Base-by-base conservation (phyloP, 2,329 filamentous ascomycete genomes). In the Colletotrichum tofieldiae region DNA sequence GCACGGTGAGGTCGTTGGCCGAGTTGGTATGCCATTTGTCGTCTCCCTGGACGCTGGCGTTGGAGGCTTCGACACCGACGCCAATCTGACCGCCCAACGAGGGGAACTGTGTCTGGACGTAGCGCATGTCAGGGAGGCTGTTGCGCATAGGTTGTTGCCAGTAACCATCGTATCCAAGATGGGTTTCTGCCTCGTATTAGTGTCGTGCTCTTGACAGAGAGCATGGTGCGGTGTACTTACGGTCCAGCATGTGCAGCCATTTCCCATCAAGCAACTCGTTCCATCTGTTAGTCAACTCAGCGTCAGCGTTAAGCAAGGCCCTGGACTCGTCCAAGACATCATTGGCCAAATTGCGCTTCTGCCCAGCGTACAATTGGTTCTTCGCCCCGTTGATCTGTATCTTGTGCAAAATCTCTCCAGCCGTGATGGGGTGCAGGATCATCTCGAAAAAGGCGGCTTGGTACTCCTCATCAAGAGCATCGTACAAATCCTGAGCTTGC, bases 81-180 rank as follows among this genome's bases (percentile, higher is more conserved):
- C 91, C 90, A 67, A 94, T 83, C 65, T 91, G 86, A 9, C 92
- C 92, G 0, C 89, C 87, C 7, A 93, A 82, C 6, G 88, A 87
- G 16, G 86, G 85, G 64, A 92, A 89, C 1, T 84, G 81, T 2
- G 84, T 85, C 77, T 92, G 89, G 1, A 92, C 88, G 74, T 89
- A 91, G 6, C 86, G 82, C 74, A 93, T 84, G 9, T 88, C 86
- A 0, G 92, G 91, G 1, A 92, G 86, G 0, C 87, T 87, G 77
- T 94, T 92, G 43, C 91, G 85, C 92, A 93, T 93, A 1, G 92
- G 91, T 78, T 93, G 92, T 80, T 94, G 92, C 91, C 91, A 89
- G 79, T 86, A 86, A 59, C 83, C 85, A 64, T 88, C 82, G 58
- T 87, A 89, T 26, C 87, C 87, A 11, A 89, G 79, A 75, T 89